A percentile compares a stretch with the other conserved stretches of the same genome.
Conservation (phyloP, 179 eudicot genomes). For the Amaranthus tricolor region DNA sequence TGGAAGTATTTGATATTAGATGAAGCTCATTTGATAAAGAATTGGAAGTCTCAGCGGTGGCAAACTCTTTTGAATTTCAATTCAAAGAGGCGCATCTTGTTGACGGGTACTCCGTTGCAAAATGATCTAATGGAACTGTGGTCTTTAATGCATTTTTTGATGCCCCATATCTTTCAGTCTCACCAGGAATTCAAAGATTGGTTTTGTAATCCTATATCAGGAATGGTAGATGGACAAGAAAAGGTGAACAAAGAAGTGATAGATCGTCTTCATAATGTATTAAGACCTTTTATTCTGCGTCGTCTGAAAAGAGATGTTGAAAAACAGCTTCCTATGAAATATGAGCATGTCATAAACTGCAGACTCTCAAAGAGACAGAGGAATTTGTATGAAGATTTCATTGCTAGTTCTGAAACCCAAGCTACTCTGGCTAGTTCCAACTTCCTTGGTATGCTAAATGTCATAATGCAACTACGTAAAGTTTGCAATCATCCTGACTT, state of each 20-base stretch:
- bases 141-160: constrained; percentile 99
- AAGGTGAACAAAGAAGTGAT: constrained; percentile 95
- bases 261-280: constrained; percentile 97
- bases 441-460: constrained; percentile 96
- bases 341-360: constrained; percentile 92
- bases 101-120: constrained; percentile 98
- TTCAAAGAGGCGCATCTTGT: constrained; percentile 90
- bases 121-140: constrained; percentile 99
- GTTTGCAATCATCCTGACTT: constrained; percentile 99
- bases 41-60: constrained; percentile 99
- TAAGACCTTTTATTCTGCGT: constrained; percentile 93
- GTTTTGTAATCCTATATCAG: constrained; percentile 96
- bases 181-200: constrained; percentile 99
- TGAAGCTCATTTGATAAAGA: constrained; percentile 98
- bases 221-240: constrained; percentile 99
- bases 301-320: constrained; percentile 98
- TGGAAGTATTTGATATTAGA: constrained; percentile 99
- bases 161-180: constrained; percentile 99
- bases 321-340: constrained; percentile 87
- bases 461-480: constrained; percentile 99
- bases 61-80: constrained; percentile 96
- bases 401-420: constrained; percentile 98
- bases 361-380: constrained; percentile 97
- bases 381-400: constrained; percentile 93
- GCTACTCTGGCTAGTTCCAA: constrained; percentile 90